These are phyloP conservation scores for Botryotinia globosa DNA, from an alignment of 2,329 filamentous ascomycete genomes.

Conservation along the genomic window DNA sequence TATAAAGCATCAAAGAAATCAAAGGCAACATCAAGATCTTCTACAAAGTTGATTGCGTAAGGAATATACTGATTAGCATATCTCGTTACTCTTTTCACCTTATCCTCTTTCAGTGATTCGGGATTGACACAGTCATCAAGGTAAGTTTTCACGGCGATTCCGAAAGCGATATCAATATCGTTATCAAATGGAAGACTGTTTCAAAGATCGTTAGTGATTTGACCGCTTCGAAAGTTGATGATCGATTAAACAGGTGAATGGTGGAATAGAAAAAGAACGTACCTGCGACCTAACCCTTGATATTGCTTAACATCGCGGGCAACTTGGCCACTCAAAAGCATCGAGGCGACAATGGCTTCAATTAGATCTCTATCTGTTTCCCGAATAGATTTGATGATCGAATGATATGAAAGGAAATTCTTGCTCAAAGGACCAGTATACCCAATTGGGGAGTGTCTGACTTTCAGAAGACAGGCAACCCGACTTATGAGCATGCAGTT, in stretches of 20 bases:
- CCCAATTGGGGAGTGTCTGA: conserved; percentile 80
- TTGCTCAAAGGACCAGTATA: conserved; percentile 94
- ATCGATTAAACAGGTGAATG: background rate
- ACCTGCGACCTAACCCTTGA: conserved; percentile 70
- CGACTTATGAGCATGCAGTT: conserved; percentile 82
- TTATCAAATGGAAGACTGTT: conserved; percentile 62
- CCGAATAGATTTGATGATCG: conserved; percentile 75
- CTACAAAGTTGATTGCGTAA: conserved; percentile 55
- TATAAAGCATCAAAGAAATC: conserved; percentile 58
- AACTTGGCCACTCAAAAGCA: conserved; percentile 79
- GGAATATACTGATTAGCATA: conserved; percentile 55
- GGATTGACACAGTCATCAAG: conserved; percentile 66
- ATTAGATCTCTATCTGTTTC: conserved; percentile 77
- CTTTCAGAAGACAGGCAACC: conserved; percentile 75
- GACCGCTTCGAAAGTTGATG: background rate
- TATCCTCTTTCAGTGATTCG: conserved; percentile 50
- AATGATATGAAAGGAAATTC: conserved; percentile 82
- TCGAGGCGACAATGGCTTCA: conserved; percentile 75
- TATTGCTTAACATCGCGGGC: conserved; percentile 61
- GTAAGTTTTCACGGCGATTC: conserved; percentile 77
- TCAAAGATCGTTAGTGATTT: background rate
- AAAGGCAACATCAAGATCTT: conserved; percentile 57
- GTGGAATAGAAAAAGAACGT: conserved; percentile 33
- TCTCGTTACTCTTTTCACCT: conserved; percentile 43
- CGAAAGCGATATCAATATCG: conserved; percentile 71